Conservation (phyloP, 495 filamentous ascomycete genomes). For the Glonium stellatum region DNA sequence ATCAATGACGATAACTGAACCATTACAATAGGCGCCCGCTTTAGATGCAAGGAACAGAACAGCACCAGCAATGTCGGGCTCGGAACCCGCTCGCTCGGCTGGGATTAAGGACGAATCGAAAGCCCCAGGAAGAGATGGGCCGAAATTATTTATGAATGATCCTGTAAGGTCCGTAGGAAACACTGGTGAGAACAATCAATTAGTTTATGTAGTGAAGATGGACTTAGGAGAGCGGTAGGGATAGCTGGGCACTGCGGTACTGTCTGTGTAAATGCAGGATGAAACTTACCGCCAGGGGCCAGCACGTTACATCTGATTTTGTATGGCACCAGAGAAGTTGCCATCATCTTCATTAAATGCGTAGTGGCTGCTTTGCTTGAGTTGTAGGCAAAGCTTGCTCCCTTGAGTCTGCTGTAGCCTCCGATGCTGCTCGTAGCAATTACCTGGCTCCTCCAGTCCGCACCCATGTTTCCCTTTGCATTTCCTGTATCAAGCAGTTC, state of each 20-base stretch:
- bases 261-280: background rate
- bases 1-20: conserved; percentile 35
- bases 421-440: conserved; percentile 59
- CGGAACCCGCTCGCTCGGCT: conserved; percentile 30
- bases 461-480: conserved; percentile 41
- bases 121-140: conserved; percentile 16
- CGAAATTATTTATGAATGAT: conserved; percentile 18
- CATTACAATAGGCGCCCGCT: conserved; percentile 36
- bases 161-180: conserved; percentile 34
- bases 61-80: conserved; percentile 36
- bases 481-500: conserved; percentile 58
- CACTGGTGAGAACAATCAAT: background rate
- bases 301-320: conserved; percentile 60
- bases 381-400: conserved; percentile 56
- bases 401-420: conserved; percentile 48
- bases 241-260: background rate
- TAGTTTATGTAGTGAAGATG: too few species aligned
- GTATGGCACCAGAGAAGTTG: conserved; percentile 48
- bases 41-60: conserved; percentile 34
- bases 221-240: background rate
- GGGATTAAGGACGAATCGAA: conserved; percentile 31
- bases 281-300: conserved; percentile 45
- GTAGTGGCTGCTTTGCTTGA: conserved; percentile 57
- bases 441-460: conserved; percentile 51
- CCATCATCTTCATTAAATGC: conserved; percentile 58